Conservation (phyloP, 495 filamentous ascomycete genomes). For the Podospora tetraspora region DNA sequence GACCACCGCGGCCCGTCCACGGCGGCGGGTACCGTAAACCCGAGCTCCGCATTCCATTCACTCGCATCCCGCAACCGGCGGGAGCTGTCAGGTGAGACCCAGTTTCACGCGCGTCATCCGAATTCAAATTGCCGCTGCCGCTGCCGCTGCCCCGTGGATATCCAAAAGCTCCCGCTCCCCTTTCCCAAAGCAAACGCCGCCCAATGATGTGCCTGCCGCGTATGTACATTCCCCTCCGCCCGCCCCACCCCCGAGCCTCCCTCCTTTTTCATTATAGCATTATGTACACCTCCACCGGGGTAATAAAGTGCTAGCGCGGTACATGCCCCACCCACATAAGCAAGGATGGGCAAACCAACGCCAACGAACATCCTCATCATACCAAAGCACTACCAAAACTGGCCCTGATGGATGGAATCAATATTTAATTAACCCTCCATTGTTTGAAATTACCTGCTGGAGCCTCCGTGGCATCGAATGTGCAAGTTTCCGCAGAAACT, state of each 20-base stretch:
- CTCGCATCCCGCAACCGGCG: neutral
- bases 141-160: neutral
- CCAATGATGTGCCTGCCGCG: slow-evolving; percentile 1
- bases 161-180: neutral
- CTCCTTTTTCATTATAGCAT: neutral
- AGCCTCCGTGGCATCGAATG: no score
- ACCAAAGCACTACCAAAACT: no score
- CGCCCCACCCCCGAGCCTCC: neutral
- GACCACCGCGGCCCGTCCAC: neutral
- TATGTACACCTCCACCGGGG: no score
- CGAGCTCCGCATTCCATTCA: neutral
- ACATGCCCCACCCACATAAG: no score
- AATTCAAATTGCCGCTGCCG: neutral
- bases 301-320: no score
- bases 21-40: neutral
- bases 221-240: neutral
- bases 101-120: neutral
- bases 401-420: no score
- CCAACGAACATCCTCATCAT: no score
- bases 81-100: neutral
- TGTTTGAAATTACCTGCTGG: no score
- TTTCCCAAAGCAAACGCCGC: neutral
- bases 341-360: no score
- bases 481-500: no score
- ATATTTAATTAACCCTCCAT: no score